Evolutionary conservation across 169 alveolate genomes (phyloP).

Genomic region (Cryptosporidium ryanae): DNA sequence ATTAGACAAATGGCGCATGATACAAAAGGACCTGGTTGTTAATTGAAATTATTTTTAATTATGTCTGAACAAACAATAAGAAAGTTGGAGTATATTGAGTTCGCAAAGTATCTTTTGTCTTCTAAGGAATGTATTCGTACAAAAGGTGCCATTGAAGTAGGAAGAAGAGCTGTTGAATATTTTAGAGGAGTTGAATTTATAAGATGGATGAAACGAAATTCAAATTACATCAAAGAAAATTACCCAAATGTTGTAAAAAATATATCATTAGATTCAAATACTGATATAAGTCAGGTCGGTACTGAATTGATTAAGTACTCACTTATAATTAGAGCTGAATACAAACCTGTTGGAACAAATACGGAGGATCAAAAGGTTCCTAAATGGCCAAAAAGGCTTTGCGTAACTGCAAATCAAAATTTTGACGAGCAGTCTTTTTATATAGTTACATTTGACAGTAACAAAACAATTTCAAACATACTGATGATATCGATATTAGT

Average conservation of each 20-base stretch:
- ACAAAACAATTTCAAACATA: slow-evolving; percentile 81
- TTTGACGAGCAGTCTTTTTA: slow-evolving; percentile 86
- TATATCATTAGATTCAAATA: slow-evolving; percentile 26
- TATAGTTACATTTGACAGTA: slow-evolving; percentile 86
- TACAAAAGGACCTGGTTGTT: no score
- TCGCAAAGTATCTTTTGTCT: slow-evolving; percentile 32
- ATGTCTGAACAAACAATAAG: slow-evolving; percentile 26
- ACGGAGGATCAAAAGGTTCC: slow-evolving; percentile 79
- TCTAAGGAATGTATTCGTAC: slow-evolving; percentile 78
- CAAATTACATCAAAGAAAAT: slow-evolving; percentile 74
- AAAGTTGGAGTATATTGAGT: slow-evolving; percentile 10
- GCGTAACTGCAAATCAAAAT: slow-evolving; percentile 83
- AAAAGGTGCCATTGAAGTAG: slow-evolving; percentile 82
- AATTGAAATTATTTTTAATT: neutral
- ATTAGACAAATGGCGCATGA: no score
- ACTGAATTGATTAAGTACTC: slow-evolving; percentile 49
- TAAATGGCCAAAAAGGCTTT: slow-evolving; percentile 87
- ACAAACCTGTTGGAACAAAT: slow-evolving; percentile 68
- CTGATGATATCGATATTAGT: slow-evolving; percentile 83
- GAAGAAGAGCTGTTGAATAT: slow-evolving; percentile 88
- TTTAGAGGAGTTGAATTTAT: slow-evolving; percentile 86
- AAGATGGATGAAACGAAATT: slow-evolving; percentile 80
- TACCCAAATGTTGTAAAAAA: slow-evolving; percentile 51
- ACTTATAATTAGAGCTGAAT: slow-evolving; percentile 54
- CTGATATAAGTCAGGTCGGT: slow-evolving; percentile 46